Base-by-base conservation (phyloP, 2,329 filamentous ascomycete species). In the Proliferodiscus dingleyae region DNA sequence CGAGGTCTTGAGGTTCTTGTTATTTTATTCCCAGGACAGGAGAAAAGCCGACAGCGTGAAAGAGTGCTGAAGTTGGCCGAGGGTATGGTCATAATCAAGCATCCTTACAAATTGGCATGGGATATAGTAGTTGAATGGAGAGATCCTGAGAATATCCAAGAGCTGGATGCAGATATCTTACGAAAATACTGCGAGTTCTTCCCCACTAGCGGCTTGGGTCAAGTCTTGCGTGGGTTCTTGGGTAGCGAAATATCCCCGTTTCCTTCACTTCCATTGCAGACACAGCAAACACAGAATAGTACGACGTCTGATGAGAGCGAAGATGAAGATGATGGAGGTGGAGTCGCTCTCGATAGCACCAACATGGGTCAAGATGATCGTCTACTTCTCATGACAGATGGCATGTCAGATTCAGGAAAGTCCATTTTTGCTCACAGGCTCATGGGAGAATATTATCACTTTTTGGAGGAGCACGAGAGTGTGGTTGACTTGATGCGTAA, bases 21-120 rank as follows among this genome's bases (percentile, higher is more conserved):
- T 7, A 82, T 87, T 22, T 72, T 88, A 13, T 78, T 83, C 2
- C 50, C 73, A 1, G 80, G 83, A 22, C 64, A 69, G 3, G 71
- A 81, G 47, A 97, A 97, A 66, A 62, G 68, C 1, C 66, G 72
- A 15, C 89, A 94, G 64, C 78, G 87, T 21, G 71, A 80, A 28
- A 82, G 85, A 52, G 84, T 95, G 0, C 68, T 85, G 58, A 83
- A 85, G 49, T 71, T 93, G 42, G 89, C 91, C 1, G 81, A 83
- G 52, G 93, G 91, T 50, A 95, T 98, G 87, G 91, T 98, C 50
- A 87, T 95, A 49, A 93, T 98, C 63, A 90, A 91, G 58, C 89
- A 97, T 57, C 87, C 89, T 0, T 95, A 85, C 67, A 80, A 84
- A 52, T 74, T 94, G 13, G 93, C 93, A 0, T 98, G 94, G 94